These are phyloP conservation scores for Nemania serpens DNA, from an alignment of 2,329 filamentous ascomycete genomes.

Conservation along the genomic window DNA sequence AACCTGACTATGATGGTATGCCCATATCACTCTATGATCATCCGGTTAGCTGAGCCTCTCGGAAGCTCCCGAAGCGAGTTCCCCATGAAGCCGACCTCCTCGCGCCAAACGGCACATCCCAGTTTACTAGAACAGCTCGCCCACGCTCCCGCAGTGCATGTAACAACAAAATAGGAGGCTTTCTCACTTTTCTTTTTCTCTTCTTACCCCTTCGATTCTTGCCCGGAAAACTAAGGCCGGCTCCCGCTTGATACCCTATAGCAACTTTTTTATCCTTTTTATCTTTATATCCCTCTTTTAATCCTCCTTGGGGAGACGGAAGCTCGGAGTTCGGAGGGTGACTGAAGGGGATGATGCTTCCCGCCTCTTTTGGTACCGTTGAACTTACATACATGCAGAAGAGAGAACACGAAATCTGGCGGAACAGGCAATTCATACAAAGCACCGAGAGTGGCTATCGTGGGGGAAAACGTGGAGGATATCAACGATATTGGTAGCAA, in stretches of 20 bases:
- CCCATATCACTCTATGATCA: conserved; percentile 28
- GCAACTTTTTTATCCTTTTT: conserved; percentile 11
- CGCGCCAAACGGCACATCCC: neutral
- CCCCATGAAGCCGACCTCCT: neutral
- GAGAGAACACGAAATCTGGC: conserved; percentile 1
- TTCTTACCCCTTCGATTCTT: conserved; percentile 9
- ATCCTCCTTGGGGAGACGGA: neutral
- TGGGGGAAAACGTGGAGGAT: neutral
- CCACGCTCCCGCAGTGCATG: neutral
- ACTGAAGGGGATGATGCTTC: neutral
- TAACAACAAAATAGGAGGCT: conserved; percentile 3
- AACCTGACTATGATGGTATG: conserved; percentile 32
- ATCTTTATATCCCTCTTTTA: neutral
- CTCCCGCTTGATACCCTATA: conserved; percentile 23
- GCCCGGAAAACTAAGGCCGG: conserved; percentile 1
- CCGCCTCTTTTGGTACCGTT: conserved; percentile 1
- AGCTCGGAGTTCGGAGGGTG: conserved; percentile 2
- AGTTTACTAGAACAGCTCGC: neutral
- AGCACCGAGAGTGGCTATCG: neutral
- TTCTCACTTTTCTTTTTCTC: conserved; percentile 1
- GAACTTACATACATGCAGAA: neutral
- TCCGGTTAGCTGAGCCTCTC: conserved; percentile 7
- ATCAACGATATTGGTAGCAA: neutral
- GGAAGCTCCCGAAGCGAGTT: neutral
- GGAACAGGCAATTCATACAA: conserved; percentile 5